Evolutionary conservation across 805 yeast species (phyloP).

Genomic region (Starmerella vaccinii): DNA sequence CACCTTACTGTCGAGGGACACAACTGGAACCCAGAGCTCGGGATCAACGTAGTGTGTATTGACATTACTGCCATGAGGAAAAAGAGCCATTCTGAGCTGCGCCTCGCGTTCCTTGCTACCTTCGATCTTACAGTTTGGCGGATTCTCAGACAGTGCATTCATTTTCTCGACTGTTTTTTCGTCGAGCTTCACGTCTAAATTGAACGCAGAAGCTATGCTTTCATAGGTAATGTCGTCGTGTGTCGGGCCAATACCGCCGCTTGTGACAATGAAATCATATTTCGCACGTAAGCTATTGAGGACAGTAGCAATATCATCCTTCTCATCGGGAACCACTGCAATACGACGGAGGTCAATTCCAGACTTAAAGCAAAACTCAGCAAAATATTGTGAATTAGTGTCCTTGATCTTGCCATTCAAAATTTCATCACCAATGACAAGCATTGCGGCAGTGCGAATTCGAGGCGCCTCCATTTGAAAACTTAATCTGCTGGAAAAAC

Average conservation of each 20-base stretch:
- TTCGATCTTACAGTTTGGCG: constrained; percentile 18
- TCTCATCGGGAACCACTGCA: constrained; percentile 69
- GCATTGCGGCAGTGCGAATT: constrained; percentile 25
- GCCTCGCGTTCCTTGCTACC: constrained; percentile 42
- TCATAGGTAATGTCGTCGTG: constrained; percentile 84
- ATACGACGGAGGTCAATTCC: constrained; percentile 61
- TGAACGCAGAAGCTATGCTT: constrained; percentile 56
- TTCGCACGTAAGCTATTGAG: constrained; percentile 38
- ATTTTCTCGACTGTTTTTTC: constrained; percentile 49
- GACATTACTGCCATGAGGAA: constrained; percentile 43
- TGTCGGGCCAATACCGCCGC: constrained; percentile 76
- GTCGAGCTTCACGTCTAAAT: constrained; percentile 43
- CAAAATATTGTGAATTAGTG: constrained; percentile 64
- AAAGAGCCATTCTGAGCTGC: constrained; percentile 67
- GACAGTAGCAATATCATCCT: constrained; percentile 48
- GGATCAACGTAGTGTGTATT: constrained; percentile 36
- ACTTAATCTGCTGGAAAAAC: neutral
- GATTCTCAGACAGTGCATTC: constrained; percentile 34
- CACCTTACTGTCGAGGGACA: constrained; percentile 52
- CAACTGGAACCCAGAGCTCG: constrained; percentile 76
- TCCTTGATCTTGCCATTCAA: constrained; percentile 76
- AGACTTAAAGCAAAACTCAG: constrained; percentile 54
- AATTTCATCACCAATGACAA: constrained; percentile 79
- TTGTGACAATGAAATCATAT: constrained; percentile 62
- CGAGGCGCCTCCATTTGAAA: neutral